Evolutionary conservation across 176 grass and related monocot genomes (phyloP).

Genomic region (Chloris gayana): DNA sequence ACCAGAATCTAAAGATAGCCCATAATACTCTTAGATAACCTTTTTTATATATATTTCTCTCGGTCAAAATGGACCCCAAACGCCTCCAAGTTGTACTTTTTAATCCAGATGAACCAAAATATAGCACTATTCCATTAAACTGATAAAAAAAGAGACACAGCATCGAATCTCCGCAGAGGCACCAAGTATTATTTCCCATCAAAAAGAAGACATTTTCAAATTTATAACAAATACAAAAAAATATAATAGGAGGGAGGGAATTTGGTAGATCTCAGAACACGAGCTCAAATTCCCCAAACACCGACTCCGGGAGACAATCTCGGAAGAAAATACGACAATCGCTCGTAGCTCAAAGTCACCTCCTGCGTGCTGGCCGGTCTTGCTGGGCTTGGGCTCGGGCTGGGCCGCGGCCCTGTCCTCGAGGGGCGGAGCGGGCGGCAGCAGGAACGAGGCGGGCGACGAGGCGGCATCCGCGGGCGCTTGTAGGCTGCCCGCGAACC

Average conservation of each 20-base stretch:
- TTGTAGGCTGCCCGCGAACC: slow-evolving; percentile 41
- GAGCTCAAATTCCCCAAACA: slow-evolving; percentile 23
- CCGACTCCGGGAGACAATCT: not conserved
- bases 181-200: not conserved
- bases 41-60: slow-evolving; percentile 11
- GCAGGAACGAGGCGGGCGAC: slow-evolving; percentile 39
- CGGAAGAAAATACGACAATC: not conserved
- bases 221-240: not conserved
- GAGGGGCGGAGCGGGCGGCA: slow-evolving; percentile 35
- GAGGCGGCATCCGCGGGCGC: slow-evolving; percentile 15
- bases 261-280: slow-evolving; percentile 33
- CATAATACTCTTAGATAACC: slow-evolving; percentile 11
- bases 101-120: slow-evolving; percentile 13
- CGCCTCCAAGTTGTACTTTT: slow-evolving; percentile 16
- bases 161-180: slow-evolving; percentile 14
- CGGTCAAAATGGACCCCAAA: slow-evolving; percentile 4
- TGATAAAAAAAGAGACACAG: not conserved
- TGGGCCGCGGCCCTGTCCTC: slow-evolving; percentile 43
- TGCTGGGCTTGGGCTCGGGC: slow-evolving; percentile 30
- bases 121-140: not conserved
- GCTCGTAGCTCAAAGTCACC: slow-evolving; percentile 26
- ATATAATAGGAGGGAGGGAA: not conserved
- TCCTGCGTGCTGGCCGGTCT: slow-evolving; percentile 54
- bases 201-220: not conserved
- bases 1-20: slow-evolving; percentile 22